Evolutionary conservation across 139 green algal genomes (phyloP), one percentile per base, ranked within the genome.

Genomic region (Diplosphaera chodatii): DNA sequence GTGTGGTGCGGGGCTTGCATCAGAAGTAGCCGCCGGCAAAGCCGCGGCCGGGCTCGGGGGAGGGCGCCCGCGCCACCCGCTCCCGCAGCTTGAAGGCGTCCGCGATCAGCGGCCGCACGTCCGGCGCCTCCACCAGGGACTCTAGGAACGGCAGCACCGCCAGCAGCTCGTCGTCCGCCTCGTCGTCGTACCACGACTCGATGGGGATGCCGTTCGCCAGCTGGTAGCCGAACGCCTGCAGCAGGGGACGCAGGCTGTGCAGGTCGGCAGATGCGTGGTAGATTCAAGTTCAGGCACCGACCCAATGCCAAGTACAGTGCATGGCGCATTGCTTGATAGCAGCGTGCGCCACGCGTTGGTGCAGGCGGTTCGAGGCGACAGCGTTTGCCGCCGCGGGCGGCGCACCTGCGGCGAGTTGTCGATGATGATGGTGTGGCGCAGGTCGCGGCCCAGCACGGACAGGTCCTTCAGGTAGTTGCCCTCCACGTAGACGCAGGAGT

Each of bases 181-280:
- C 73, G 78, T 98, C 93, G 74, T 98, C 94, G 68, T 93, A 95
- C 87, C 93, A 98, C 15, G 76, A 90, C 81, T 97, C 92, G 31
- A 98, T 98, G 67, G 94, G 94, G 29, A 98, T 91, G 74, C 94
- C 94, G 69, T 98, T 98, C 73, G 91, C 88, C 22, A 98, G 74
- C 83, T 97, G 91, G 34, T 89, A 90, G 20, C 82, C 88, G 82
- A 95, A 96, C 33, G 85, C 89, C 71, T 95, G 87, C 1, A 70
- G 67, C 0, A 48, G 8, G 37, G 13, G 10, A 48, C 8, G 37
- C 8, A 67, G 80, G 66, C 37, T 8, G 10, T 48, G 37, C 37
- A 21, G 8, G 37, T 21, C n/a, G n/a, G n/a, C n/a, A n/a, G n/a
- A n/a, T n/a, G n/a, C n/a, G n/a, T n/a, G n/a, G n/a, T n/a, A n/a